Conservation (phyloP, 2,329 filamentous ascomycete species). For the Colletotrichum lupini region DNA sequence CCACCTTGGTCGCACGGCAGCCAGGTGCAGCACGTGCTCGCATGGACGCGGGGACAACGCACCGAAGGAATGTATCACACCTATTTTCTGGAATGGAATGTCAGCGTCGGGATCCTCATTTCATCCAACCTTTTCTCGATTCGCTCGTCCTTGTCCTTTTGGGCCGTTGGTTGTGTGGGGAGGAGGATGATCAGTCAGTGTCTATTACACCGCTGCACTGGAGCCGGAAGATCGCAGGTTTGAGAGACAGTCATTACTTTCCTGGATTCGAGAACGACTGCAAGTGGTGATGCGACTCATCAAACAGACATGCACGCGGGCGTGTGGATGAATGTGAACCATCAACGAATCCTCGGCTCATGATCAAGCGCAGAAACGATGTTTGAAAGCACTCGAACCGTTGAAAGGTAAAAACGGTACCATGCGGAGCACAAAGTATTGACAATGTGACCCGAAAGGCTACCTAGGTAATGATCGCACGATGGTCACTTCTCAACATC, state of each 20-base stretch:
- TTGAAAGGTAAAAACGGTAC: neutral
- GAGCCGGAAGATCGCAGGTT: conserved; percentile 2
- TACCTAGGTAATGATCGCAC: neutral
- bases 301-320: neutral
- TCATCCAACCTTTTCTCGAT: neutral
- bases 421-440: neutral
- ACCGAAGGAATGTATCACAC: conserved; percentile 1
- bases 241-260: neutral
- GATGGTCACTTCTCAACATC: neutral
- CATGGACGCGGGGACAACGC: conserved; percentile 13
- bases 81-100: neutral
- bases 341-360: neutral
- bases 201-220: conserved; percentile 5
- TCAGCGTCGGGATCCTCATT: conserved; percentile 5
- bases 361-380: neutral
- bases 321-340: neutral
- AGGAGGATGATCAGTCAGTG: neutral
- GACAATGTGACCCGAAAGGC: neutral
- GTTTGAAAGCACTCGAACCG: neutral
- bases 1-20: conserved; percentile 16
- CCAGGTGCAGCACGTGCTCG: conserved; percentile 22
- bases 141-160: neutral
- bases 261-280: neutral
- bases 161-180: conserved; percentile 5
- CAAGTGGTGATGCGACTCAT: neutral